Conservation (phyloP, 2,329 filamentous ascomycete genomes). For the Claviceps sp. region DNA sequence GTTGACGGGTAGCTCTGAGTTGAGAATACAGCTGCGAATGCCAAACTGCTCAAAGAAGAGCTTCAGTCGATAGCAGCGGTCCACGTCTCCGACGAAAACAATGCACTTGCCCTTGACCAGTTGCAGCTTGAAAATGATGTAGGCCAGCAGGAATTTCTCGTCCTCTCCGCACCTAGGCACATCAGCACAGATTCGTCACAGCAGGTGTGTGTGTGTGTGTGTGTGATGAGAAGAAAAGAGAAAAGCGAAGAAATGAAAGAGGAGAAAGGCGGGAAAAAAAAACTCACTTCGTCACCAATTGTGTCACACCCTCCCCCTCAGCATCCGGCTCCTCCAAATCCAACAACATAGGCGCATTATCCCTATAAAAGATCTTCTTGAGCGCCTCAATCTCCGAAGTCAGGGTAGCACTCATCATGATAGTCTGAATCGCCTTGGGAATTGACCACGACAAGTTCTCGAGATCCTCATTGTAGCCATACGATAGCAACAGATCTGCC, state of each 20-base stretch:
- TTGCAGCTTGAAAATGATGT: slow-evolving; percentile 90
- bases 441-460: slow-evolving; percentile 64
- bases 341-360: slow-evolving; percentile 54
- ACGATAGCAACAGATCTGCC: slow-evolving; percentile 83
- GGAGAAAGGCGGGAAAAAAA: not conserved
- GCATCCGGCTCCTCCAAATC: slow-evolving; percentile 74
- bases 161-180: slow-evolving; percentile 67
- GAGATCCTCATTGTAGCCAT: slow-evolving; percentile 86
- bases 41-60: slow-evolving; percentile 95
- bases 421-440: slow-evolving; percentile 76
- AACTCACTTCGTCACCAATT: slow-evolving; percentile 68
- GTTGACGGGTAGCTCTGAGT: slow-evolving; percentile 88
- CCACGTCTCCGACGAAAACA: slow-evolving; percentile 65
- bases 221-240: not conserved
- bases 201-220: not conserved
- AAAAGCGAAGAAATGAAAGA: not conserved
- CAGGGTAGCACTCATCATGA: slow-evolving; percentile 88
- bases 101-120: slow-evolving; percentile 82
- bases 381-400: slow-evolving; percentile 76
- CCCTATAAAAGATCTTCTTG: slow-evolving; percentile 69
- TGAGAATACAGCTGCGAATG: slow-evolving; percentile 83
- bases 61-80: slow-evolving; percentile 80
- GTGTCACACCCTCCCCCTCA: slow-evolving; percentile 62
- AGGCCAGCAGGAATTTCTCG: slow-evolving; percentile 86
- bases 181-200: slow-evolving; percentile 3